Conservation (phyloP, 2,329 filamentous ascomycete genomes). For the Cercospora janseana region DNA sequence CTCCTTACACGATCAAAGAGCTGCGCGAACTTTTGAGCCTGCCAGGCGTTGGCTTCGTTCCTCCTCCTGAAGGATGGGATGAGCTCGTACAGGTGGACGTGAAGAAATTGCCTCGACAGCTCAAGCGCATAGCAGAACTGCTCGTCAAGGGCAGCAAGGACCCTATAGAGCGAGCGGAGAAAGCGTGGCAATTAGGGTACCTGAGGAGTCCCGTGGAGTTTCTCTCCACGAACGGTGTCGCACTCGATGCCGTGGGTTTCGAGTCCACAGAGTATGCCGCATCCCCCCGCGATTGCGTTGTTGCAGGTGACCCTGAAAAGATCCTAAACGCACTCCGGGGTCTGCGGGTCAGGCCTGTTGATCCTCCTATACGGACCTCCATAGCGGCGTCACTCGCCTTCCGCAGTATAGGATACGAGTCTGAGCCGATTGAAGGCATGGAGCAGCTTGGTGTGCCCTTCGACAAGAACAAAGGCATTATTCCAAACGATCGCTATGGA, state of each 20-base stretch:
- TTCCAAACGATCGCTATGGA: slow-evolving; percentile 78
- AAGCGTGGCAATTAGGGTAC: slow-evolving; percentile 82
- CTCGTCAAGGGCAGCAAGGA: slow-evolving; percentile 69
- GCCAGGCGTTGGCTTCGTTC: slow-evolving; percentile 67
- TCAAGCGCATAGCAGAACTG: slow-evolving; percentile 75
- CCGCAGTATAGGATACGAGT: slow-evolving; percentile 92
- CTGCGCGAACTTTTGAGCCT: slow-evolving; percentile 82
- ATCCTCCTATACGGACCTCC: slow-evolving; percentile 33
- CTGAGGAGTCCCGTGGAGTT: slow-evolving; percentile 76
- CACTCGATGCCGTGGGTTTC: slow-evolving; percentile 67
- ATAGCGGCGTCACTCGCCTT: slow-evolving; percentile 74
- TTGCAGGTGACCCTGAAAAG: slow-evolving; percentile 31
- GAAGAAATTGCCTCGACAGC: slow-evolving; percentile 69
- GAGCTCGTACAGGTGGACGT: slow-evolving; percentile 51
- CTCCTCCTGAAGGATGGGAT: slow-evolving; percentile 42
- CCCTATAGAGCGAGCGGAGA: slow-evolving; percentile 51
- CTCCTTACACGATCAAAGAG: slow-evolving; percentile 94
- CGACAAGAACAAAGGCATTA: slow-evolving; percentile 68
- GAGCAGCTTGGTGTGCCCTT: slow-evolving; percentile 73
- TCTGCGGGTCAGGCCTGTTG: slow-evolving; percentile 30
- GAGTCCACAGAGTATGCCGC: slow-evolving; percentile 47
- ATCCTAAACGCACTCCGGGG: slow-evolving; percentile 33
- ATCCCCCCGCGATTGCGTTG: slow-evolving; percentile 14
- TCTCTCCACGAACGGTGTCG: slow-evolving; percentile 48
- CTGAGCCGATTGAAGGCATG: slow-evolving; percentile 72